Evolutionary conservation across 768 basidiomycete species (phyloP).

Genomic region (Wakefieldia striispora): DNA sequence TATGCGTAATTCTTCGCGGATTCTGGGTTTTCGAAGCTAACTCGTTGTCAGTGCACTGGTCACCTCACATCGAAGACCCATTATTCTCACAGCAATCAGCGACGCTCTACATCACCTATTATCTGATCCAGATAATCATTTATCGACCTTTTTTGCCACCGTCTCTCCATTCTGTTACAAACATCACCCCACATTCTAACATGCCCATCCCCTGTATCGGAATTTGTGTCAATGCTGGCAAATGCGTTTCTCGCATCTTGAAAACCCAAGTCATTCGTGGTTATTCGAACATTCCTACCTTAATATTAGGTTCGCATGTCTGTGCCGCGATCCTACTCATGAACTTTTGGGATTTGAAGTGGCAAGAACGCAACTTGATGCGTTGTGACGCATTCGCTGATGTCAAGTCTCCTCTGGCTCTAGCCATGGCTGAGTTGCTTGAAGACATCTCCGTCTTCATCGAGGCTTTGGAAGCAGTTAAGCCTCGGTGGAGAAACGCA

Average conservation of each 20-base stretch:
- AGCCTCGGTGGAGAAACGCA: constrained; percentile 31
- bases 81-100: constrained; percentile 57
- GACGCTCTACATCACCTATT: constrained; percentile 55
- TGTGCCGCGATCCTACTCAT: constrained; percentile 54
- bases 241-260: constrained; percentile 58
- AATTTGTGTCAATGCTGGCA: constrained; percentile 60
- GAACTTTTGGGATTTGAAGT: constrained; percentile 56
- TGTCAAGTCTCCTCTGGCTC: constrained; percentile 28
- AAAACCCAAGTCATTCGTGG: constrained; percentile 48
- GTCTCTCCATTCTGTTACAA: constrained; percentile 27
- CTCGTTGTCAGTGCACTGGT: constrained; percentile 52
- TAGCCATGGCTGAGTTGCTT: constrained; percentile 31
- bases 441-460: constrained; percentile 29
- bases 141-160: constrained; percentile 66
- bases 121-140: constrained; percentile 62
- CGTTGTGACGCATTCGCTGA: constrained; percentile 23
- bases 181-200: constrained; percentile 25
- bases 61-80: constrained; percentile 46
- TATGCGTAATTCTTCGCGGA: constrained; percentile 33
- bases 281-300: constrained; percentile 40
- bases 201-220: constrained; percentile 51
- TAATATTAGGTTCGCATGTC: constrained; percentile 47
- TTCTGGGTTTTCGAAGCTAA: neutral
- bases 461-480: constrained; percentile 25
- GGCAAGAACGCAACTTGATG: constrained; percentile 39